These are phyloP conservation scores for Pachyrhizus erosus DNA, from an alignment of 306 rosid species.

Conservation along the genomic window DNA sequence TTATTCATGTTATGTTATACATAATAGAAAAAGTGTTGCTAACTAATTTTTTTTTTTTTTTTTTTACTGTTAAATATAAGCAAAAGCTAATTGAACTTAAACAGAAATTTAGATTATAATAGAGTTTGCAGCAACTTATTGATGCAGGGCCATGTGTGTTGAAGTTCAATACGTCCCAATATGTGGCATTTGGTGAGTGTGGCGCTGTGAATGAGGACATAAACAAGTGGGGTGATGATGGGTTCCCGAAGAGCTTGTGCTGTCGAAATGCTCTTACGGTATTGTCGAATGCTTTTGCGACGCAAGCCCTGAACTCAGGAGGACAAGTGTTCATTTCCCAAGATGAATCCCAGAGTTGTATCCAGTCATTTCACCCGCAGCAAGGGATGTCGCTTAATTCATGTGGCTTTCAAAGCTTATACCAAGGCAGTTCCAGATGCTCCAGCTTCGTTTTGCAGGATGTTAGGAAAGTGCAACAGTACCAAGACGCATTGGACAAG, in stretches of 20 bases:
- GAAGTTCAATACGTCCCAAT: constrained; percentile 46
- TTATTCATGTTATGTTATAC: too few species aligned
- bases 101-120: too few species aligned
- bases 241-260: constrained; percentile 57
- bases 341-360: constrained; percentile 51
- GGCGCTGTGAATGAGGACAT: constrained; percentile 32
- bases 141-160: constrained; percentile 60
- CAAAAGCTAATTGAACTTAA: too few species aligned
- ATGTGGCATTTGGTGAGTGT: constrained; percentile 56
- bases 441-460: constrained; percentile 33
- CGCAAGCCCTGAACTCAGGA: neutral
- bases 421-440: constrained; percentile 28
- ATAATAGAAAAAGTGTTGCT: too few species aligned
- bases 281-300: constrained; percentile 58
- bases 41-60: too few species aligned
- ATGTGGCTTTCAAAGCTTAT: constrained; percentile 56
- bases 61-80: too few species aligned
- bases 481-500: constrained; percentile 37
- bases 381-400: constrained; percentile 26
- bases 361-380: constrained; percentile 30
- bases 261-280: constrained; percentile 66
- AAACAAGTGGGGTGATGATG: constrained; percentile 51
- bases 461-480: neutral
- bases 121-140: neutral
- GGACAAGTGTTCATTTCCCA: constrained; percentile 45